Evolutionary conservation across 192 early-diverging fungal genomes (phyloP).

Genomic region (Dimargaris xerosporica): DNA sequence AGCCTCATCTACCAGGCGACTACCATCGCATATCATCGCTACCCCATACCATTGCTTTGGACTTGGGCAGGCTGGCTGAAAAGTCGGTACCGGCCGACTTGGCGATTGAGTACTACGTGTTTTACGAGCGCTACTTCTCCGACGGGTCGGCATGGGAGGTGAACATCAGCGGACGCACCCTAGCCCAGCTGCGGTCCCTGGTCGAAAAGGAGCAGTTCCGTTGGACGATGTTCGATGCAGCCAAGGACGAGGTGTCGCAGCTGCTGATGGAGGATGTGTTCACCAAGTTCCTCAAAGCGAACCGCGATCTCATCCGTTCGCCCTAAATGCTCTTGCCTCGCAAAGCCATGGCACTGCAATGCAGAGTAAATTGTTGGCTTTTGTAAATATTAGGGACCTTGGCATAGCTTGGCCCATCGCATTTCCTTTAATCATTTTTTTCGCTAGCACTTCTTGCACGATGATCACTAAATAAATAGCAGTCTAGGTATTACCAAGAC

Average conservation of each 20-base stretch:
- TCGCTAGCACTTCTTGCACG: too few species aligned
- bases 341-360: too few species aligned
- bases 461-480: too few species aligned
- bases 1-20: too few species aligned
- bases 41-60: background rate
- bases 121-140: slow-evolving; percentile 10
- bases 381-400: too few species aligned
- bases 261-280: slow-evolving; percentile 13
- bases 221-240: slow-evolving; percentile 5
- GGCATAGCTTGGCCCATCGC: too few species aligned
- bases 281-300: slow-evolving; percentile 2
- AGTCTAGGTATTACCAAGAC: too few species aligned
- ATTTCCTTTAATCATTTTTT: too few species aligned
- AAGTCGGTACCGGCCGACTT: background rate
- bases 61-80: background rate
- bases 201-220: background rate
- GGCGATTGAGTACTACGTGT: slow-evolving; percentile 1
- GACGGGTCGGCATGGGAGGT: slow-evolving; percentile 7
- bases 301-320: too few species aligned
- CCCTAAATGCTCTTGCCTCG: too few species aligned
- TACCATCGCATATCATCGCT: too few species aligned
- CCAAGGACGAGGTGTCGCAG: slow-evolving; percentile 11
- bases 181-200: background rate
- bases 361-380: too few species aligned
- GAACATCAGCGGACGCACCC: slow-evolving; percentile 1